Evolutionary conservation across 352 stramenopile genomes (phyloP), one percentile per base, ranked within the genome.

Genomic region (Pythium scleroteichum): DNA sequence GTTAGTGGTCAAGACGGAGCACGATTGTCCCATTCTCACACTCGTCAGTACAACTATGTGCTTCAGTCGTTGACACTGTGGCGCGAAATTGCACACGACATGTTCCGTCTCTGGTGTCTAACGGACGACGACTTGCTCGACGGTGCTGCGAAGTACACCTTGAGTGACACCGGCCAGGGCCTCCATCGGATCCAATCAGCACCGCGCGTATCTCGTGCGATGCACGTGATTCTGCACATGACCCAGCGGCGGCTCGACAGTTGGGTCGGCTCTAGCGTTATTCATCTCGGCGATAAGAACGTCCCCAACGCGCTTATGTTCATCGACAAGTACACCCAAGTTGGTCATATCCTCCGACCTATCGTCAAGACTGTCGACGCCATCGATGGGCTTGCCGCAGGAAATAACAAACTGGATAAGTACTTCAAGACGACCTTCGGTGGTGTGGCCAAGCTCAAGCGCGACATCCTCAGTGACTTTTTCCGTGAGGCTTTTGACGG

Each of bases 321-420:
- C 68, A 99, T 99, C 71, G 96, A 99, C 83, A 99, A 99, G 78
- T 99, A 99, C 78, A 98, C 94, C 33, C 95, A 98, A 64, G 92
- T 97, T 13, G 74, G 85, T 20, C 83, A 94, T 64, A 95, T 95
- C 51, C 60, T 96, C 38, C 82, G 87, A 22, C 87, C 87, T n/a
- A 91, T 96, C 44, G 82, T 96, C 53, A 94, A 94, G 61, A 90
- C 87, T 0, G 71, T 96, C 17, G 85, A 94, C 47, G 81, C 64
- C 24, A 81, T 96, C 44, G 81, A 91, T 26, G 52, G 52, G 16
- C 70, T 94, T 47, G 78, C 72, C 47, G 69, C 72, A 16, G 82
- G 76, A 9, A 78, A 64, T 27, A 71, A 69, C 38, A 76, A 76
- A 40, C 66, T 94, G 17, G 53, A 76, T 57, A 66, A 61, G 60